Conservation (phyloP, 305 asterid genomes). For the Vinca major region DNA sequence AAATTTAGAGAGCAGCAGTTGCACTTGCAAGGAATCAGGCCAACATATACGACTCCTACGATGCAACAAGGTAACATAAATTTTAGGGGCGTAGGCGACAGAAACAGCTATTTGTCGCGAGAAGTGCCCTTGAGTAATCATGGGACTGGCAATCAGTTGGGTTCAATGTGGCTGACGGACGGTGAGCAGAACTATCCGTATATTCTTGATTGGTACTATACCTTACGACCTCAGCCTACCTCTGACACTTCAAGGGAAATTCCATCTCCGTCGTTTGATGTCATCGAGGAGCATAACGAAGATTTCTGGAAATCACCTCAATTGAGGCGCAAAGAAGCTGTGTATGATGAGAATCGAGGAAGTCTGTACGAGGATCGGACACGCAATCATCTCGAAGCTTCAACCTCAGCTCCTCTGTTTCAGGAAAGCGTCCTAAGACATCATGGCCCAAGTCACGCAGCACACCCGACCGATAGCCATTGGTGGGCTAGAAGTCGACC, state of each 20-base stretch:
- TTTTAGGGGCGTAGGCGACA: slow-evolving; percentile 29
- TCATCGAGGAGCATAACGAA: slow-evolving; percentile 23
- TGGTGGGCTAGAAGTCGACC: slow-evolving; percentile 65
- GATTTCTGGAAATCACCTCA: slow-evolving; percentile 39
- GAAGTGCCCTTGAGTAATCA: slow-evolving; percentile 24
- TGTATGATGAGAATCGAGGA: slow-evolving; percentile 44
- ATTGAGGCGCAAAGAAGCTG: slow-evolving; percentile 18
- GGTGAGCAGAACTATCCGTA: slow-evolving; percentile 61
- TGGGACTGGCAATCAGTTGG: slow-evolving; percentile 35
- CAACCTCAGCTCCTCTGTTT: slow-evolving; percentile 67
- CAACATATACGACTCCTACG: slow-evolving; percentile 25
- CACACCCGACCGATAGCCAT: slow-evolving; percentile 29
- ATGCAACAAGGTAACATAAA: slow-evolving; percentile 37
- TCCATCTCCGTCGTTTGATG: slow-evolving; percentile 21
- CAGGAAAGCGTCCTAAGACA: slow-evolving; percentile 53
- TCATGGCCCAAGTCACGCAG: slow-evolving; percentile 25
- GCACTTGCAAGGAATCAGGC: slow-evolving; percentile 31
- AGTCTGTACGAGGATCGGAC: slow-evolving; percentile 35
- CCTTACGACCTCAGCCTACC: slow-evolving; percentile 47
- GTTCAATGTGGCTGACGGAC: slow-evolving; percentile 58
- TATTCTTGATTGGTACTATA: slow-evolving; percentile 80
- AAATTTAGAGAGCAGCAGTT: slow-evolving; percentile 60
- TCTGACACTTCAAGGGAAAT: slow-evolving; percentile 22
- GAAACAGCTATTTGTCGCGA: slow-evolving; percentile 35
- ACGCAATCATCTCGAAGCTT: slow-evolving; percentile 44